phyloP scores from a whole-genome alignment of 768 basidiomycete genomes.

The Tricholomella constricta region DNA sequence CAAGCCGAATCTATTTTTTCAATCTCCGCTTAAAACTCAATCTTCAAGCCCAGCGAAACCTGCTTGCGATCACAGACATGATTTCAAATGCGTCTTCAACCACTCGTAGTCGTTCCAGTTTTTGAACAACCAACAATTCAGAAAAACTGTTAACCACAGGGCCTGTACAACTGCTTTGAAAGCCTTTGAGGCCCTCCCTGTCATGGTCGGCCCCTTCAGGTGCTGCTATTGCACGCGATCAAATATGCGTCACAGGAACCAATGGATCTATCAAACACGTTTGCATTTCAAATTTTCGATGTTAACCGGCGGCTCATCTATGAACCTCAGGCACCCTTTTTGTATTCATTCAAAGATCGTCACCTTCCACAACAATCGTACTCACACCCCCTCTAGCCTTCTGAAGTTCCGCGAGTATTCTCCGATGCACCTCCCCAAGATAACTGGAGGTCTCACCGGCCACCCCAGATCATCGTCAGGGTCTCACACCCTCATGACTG shows the following conservation, averaged over 20 bases:
- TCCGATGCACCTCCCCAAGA: background rate
- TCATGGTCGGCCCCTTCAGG: too few species aligned
- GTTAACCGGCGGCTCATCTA: conserved; percentile 34
- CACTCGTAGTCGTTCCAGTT: too few species aligned
- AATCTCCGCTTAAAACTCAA: conserved; percentile 35
- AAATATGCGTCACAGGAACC: conserved; percentile 41
- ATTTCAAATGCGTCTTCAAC: too few species aligned
- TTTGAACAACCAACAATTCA: too few species aligned
- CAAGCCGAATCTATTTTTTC: conserved; percentile 21
- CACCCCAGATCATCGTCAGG: conserved; percentile 8
- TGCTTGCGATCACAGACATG: background rate
- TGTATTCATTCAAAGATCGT: background rate
- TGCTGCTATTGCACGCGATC: background rate
- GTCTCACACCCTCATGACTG: conserved; percentile 37
- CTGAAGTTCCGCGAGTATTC: background rate
- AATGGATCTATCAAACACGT: conserved; percentile 10
- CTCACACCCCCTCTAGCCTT: too few species aligned
- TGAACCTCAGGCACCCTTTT: conserved; percentile 23
- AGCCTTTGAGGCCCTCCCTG: background rate
- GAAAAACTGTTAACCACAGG: too few species aligned
- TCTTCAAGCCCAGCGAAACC: conserved; percentile 19
- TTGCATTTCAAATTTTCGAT: conserved; percentile 1
- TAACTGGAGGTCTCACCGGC: background rate
- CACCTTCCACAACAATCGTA: background rate
- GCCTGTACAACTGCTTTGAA: background rate